phyloP scores from a whole-genome alignment of 805 yeast species.

The Wickerhamiella dianesei region DNA sequence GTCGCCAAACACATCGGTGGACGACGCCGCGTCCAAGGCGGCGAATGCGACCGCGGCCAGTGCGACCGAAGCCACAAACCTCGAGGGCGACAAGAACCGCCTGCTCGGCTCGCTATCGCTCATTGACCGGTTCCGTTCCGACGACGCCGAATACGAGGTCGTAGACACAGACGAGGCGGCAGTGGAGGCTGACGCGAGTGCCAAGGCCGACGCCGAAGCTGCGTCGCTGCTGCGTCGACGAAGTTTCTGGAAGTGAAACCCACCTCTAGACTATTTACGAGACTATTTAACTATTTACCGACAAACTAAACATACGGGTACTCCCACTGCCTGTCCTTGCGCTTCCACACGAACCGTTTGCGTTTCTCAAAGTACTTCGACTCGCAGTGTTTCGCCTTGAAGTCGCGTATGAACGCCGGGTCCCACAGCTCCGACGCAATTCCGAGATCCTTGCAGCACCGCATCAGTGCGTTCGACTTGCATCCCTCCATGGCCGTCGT shows the following conservation, averaged over 20 bases:
- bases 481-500: slow-evolving; percentile 97
- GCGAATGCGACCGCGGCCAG: no score
- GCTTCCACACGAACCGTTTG: slow-evolving; percentile 67
- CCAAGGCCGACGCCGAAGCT: not conserved
- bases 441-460: slow-evolving; percentile 95
- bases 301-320: slow-evolving; percentile 76
- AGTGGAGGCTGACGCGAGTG: not conserved
- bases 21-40: no score
- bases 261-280: not conserved
- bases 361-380: slow-evolving; percentile 81
- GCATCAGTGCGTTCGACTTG: slow-evolving; percentile 89
- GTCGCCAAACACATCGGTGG: no score
- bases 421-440: slow-evolving; percentile 97
- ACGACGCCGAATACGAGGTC: slow-evolving; percentile 5
- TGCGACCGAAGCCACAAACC: no score
- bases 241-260: not conserved
- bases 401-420: slow-evolving; percentile 67
- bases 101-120: not conserved
- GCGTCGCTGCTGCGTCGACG: not conserved
- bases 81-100: not conserved
- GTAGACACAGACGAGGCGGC: not conserved
- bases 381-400: slow-evolving; percentile 55
- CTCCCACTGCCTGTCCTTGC: slow-evolving; percentile 68
- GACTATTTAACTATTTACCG: not conserved
- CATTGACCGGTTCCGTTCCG: not conserved